A percentile compares a stretch with the other conserved stretches of the same genome.
Evolutionary conservation across 176 grass and related monocot species (phyloP).

Genomic region (Triticum monococcum): DNA sequence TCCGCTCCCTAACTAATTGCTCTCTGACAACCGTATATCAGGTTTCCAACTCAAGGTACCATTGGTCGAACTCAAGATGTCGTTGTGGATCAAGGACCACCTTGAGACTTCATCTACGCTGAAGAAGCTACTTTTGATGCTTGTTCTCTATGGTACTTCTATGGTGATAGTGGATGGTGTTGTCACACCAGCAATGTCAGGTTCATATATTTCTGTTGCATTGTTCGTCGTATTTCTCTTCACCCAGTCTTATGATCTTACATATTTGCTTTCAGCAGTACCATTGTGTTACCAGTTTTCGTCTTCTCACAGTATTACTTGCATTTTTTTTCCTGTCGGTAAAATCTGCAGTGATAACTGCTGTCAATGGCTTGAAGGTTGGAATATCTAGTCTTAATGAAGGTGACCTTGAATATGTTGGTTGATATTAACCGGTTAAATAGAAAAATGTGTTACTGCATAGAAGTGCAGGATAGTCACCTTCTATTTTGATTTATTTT

Average conservation of each 20-base stretch:
- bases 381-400: conserved; percentile 89
- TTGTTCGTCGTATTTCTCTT: background rate
- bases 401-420: conserved; percentile 46
- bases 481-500: conserved; percentile 27
- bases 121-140: conserved; percentile 88
- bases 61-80: no score
- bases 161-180: conserved; percentile 92
- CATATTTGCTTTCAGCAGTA: conserved; percentile 11
- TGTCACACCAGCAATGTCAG: conserved; percentile 93
- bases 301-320: conserved; percentile 20
- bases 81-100: conserved; percentile 73
- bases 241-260: no score
- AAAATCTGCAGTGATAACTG: conserved; percentile 82
- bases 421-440: conserved; percentile 15
- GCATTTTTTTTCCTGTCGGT: conserved; percentile 37
- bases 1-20: conserved; percentile 82
- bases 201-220: conserved; percentile 44
- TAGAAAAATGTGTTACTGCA: background rate
- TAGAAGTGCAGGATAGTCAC: background rate
- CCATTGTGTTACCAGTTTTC: conserved; percentile 5
- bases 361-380: conserved; percentile 93
- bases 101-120: conserved; percentile 81
- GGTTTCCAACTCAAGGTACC: conserved; percentile 58
- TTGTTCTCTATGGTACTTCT: conserved; percentile 91
- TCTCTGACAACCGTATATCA: conserved; percentile 84